A percentile compares a stretch with the other conserved stretches of the same genome.
Conservation (phyloP, 371 early-diverging fungal species). For the Phascolomyces articulosus region DNA sequence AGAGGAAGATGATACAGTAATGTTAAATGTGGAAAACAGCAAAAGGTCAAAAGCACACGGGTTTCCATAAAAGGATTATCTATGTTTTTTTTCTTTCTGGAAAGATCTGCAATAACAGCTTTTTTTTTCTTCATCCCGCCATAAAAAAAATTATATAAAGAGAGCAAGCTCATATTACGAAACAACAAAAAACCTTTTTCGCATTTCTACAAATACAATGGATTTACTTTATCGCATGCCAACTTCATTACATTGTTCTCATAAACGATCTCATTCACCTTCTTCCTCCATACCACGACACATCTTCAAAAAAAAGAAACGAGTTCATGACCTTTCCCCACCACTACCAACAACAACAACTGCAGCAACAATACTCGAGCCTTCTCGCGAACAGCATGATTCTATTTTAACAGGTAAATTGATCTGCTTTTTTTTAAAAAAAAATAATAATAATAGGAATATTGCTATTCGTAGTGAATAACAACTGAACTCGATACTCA, state of each 20-base stretch:
- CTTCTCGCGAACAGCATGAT: too few relatives aligned
- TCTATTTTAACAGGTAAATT: neutral
- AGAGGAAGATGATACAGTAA: too few relatives aligned
- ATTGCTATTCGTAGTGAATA: too few relatives aligned
- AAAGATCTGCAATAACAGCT: neutral
- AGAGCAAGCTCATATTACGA: neutral
- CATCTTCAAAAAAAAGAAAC: neutral
- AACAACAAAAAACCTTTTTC: neutral
- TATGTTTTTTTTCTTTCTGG: neutral
- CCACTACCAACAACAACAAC: neutral
- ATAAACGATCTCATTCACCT: conserved; percentile 1
- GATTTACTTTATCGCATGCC: conserved; percentile 3
- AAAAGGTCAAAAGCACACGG: neutral
- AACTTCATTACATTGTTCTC: conserved; percentile 1
- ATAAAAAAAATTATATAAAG: too few relatives aligned
- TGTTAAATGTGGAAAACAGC: neutral
- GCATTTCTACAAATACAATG: too few relatives aligned
- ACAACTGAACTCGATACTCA: too few relatives aligned
- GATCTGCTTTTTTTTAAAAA: neutral
- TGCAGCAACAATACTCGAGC: neutral
- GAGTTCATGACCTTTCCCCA: neutral
- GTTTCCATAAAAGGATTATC: too few relatives aligned
- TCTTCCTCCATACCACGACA: neutral
- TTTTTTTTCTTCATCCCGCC: neutral
- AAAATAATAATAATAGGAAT: neutral